Evolutionary conservation across 1,284 basidiomycete species (phyloP).

Genomic region (Wallemia mellicola): DNA sequence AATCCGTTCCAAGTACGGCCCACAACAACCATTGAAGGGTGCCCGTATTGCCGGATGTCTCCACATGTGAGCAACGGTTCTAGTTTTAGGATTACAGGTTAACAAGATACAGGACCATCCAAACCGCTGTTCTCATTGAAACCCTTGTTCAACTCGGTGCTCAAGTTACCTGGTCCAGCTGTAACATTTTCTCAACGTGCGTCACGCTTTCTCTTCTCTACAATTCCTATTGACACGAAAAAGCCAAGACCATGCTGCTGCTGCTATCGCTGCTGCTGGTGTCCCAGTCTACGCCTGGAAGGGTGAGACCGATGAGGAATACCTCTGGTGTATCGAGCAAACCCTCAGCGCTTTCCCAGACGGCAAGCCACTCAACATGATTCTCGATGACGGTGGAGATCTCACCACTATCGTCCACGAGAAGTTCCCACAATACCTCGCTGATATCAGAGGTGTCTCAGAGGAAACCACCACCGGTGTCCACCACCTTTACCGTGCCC

Average conservation of each 20-base stretch:
- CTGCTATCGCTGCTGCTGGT: slow-evolving; percentile 90
- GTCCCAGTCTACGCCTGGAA: slow-evolving; percentile 99
- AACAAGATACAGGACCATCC: slow-evolving; percentile 41
- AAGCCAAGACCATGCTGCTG: slow-evolving; percentile 61
- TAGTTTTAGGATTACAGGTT: neutral
- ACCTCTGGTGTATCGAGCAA: slow-evolving; percentile 94
- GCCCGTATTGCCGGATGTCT: slow-evolving; percentile 92
- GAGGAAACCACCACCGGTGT: slow-evolving; percentile 99
- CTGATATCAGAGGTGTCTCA: slow-evolving; percentile 65
- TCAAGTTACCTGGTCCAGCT: slow-evolving; percentile 96
- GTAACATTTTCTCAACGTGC: slow-evolving; percentile 99
- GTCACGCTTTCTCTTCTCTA: neutral
- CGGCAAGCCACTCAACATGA: slow-evolving; percentile 83
- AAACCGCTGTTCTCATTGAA: slow-evolving; percentile 89
- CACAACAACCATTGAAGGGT: slow-evolving; percentile 62
- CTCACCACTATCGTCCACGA: slow-evolving; percentile 83
- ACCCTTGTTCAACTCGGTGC: slow-evolving; percentile 81
- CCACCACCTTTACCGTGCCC: slow-evolving; percentile 92
- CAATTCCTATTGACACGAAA: neutral
- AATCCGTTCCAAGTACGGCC: slow-evolving; percentile 30
- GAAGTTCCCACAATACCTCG: slow-evolving; percentile 69
- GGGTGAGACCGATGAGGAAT: slow-evolving; percentile 98
- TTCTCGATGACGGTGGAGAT: slow-evolving; percentile 96
- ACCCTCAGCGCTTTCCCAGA: slow-evolving; percentile 49
- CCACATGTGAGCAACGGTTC: slow-evolving; percentile 39